These are phyloP conservation scores for Colletotrichum sp. DNA, from an alignment of 2,329 filamentous ascomycete species.

Conservation along the genomic window DNA sequence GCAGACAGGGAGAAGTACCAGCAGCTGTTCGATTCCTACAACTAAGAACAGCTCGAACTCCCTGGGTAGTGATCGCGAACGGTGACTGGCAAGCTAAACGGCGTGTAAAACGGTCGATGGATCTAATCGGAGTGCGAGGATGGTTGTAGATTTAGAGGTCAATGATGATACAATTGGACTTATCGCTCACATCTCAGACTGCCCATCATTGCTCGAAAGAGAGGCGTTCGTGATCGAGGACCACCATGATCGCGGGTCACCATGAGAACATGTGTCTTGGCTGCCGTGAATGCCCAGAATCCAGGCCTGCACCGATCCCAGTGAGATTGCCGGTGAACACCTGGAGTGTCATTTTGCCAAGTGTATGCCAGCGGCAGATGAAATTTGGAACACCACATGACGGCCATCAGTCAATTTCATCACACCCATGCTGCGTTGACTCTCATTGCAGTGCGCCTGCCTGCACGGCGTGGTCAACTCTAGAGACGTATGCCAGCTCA, in stretches of 20 bases:
- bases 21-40: slow-evolving; percentile 25
- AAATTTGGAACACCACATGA: background rate
- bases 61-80: background rate
- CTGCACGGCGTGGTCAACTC: background rate
- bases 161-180: background rate
- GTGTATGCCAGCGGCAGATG: background rate
- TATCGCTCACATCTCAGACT: background rate
- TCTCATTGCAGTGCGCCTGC: background rate
- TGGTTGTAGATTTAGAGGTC: background rate
- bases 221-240: background rate
- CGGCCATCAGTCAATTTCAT: background rate
- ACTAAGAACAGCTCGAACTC: background rate
- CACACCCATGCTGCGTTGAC: background rate
- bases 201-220: background rate
- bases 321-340: background rate
- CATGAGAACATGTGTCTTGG: background rate
- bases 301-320: background rate
- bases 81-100: background rate
- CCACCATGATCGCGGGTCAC: background rate
- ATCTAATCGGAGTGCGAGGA: background rate
- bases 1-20: slow-evolving; percentile 23
- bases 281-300: background rate
- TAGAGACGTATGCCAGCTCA: background rate
- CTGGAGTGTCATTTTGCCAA: background rate
- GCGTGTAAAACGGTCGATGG: background rate